Evolutionary conservation across 139 green algal species (phyloP).

Genomic region (Gonium pectorale): DNA sequence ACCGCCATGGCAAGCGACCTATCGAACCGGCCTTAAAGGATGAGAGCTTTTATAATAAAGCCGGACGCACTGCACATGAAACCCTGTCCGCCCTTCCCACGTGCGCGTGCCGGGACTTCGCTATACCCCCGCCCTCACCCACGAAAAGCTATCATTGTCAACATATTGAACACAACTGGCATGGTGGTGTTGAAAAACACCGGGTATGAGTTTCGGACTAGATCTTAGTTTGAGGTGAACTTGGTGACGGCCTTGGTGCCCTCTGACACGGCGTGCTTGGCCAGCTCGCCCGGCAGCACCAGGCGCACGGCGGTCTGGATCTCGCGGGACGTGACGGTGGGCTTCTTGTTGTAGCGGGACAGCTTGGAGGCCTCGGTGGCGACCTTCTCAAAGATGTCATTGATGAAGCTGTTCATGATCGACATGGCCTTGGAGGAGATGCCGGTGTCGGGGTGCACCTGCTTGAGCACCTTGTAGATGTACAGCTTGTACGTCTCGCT

Average conservation of each 20-base stretch:
- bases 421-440: constrained; percentile 96
- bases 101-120: too few species aligned
- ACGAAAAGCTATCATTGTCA: too few species aligned
- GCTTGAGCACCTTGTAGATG: constrained; percentile 96
- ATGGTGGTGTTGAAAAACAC: constrained; percentile 37
- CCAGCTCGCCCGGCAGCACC: constrained; percentile 86
- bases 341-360: constrained; percentile 90
- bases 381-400: not conserved
- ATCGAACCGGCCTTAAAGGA: not conserved
- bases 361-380: constrained; percentile 13
- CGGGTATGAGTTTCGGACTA: not conserved
- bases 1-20: too few species aligned
- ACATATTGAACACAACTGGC: too few species aligned
- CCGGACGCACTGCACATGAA: not conserved
- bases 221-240: not conserved
- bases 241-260: not conserved
- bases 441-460: constrained; percentile 96
- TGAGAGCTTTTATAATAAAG: not conserved
- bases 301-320: constrained; percentile 91
- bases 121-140: too few species aligned
- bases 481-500: constrained; percentile 99
- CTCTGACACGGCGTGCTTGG: constrained; percentile 34
- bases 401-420: too few species aligned
- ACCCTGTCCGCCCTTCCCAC: too few species aligned
- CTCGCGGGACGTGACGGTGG: constrained; percentile 83